Evolutionary conservation across 805 yeast genomes (phyloP).

Genomic region (Osmozyma mogii): DNA sequence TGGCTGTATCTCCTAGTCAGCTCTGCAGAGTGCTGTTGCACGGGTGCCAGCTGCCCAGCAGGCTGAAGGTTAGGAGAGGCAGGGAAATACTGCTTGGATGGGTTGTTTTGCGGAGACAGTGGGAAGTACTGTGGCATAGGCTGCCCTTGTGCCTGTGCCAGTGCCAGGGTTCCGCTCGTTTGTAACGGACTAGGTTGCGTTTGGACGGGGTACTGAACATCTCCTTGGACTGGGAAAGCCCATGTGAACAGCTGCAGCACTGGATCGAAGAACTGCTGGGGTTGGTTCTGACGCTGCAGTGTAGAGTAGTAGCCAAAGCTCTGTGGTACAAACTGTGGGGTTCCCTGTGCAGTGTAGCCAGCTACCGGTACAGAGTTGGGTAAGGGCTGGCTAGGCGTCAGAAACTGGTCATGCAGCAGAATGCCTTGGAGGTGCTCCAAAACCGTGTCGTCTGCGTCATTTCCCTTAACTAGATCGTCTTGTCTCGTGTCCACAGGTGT

Average conservation of each 20-base stretch:
- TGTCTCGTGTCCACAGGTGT: constrained; percentile 28
- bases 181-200: no score
- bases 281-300: constrained; percentile 19
- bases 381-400: not conserved
- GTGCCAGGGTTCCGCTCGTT: no score
- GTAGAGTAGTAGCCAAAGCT: no score
- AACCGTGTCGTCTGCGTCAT: constrained; percentile 1
- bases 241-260: constrained; percentile 37
- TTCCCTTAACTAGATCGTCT: constrained; percentile 4
- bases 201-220: no score
- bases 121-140: constrained; percentile 32
- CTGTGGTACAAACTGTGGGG: constrained; percentile 9
- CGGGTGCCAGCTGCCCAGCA: not conserved
- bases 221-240: no score
- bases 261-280: constrained; percentile 37
- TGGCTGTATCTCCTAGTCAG: no score
- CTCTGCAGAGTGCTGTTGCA: no score
- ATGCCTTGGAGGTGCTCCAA: no score
- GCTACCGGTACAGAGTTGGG: not conserved
- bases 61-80: not conserved
- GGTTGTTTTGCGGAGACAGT: constrained; percentile 22
- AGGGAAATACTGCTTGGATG: constrained; percentile 7
- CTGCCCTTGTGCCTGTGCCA: constrained; percentile 4
- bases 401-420: constrained; percentile 3
- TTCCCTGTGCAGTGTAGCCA: not conserved